Evolutionary conservation across 257 asterid species (phyloP).

Genomic region (Salvia miltiorrhiza): DNA sequence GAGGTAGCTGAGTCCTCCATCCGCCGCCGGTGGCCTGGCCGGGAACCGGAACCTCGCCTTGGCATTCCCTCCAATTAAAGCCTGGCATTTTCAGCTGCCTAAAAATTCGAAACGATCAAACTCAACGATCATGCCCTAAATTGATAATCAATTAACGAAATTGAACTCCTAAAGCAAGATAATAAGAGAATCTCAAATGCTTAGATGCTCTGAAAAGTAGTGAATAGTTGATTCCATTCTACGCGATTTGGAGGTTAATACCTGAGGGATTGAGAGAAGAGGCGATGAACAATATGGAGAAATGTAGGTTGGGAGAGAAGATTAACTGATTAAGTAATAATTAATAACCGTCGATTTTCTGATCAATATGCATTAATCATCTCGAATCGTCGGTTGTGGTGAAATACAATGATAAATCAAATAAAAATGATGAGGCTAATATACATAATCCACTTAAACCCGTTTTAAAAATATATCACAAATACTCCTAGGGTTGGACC

Average conservation of each 20-base stretch:
- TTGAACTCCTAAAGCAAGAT: neutral
- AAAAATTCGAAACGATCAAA: neutral
- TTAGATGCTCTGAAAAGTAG: neutral
- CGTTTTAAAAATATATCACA: no score
- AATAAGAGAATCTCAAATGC: neutral
- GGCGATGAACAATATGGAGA: neutral
- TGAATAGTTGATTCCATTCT: neutral
- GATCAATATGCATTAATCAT: no score
- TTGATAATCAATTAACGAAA: neutral
- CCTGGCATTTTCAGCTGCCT: constrained; percentile 44
- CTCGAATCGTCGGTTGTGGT: no score
- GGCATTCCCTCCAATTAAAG: constrained; percentile 59
- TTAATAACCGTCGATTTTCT: no score
- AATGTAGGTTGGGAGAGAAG: neutral
- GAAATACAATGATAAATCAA: no score
- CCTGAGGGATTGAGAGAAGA: neutral
- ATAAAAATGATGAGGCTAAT: no score
- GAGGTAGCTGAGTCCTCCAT: constrained; percentile 73
- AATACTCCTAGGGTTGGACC: no score
- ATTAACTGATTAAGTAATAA: no score
- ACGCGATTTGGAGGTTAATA: neutral
- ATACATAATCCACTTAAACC: no score
- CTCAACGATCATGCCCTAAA: neutral
- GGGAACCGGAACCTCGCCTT: constrained; percentile 49
- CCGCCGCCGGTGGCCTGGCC: constrained; percentile 54